Base-by-base conservation (phyloP, 2,329 filamentous ascomycete species). In the Sarocladium brachiariae region DNA sequence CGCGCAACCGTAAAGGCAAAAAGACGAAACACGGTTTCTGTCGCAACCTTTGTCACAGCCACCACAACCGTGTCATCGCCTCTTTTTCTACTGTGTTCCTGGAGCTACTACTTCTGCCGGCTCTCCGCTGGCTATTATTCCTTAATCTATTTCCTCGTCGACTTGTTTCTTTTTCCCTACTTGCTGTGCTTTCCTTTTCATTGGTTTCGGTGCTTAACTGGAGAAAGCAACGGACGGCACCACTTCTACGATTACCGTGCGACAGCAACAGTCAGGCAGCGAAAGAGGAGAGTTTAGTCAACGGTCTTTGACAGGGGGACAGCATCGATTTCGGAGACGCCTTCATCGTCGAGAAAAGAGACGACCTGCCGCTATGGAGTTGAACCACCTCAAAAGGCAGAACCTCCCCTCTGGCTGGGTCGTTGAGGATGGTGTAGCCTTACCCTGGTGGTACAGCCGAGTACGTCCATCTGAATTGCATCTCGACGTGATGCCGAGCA, bases 361-460 rank as follows among this genome's bases (percentile, higher is more conserved):
- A 25, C 3, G n/a, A 14, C 23, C 2, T 30, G 23, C 10, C n/a
- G 16, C 27, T 11, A 50, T 50, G 48, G 48, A 19, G 10, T 43
- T 38, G 10, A 27, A 11, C 11, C 19, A 25, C 27, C n/a, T 51
- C 21, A 38, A 47, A 31, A 51, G 50, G 18, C 39, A 51, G 39
- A 52, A 58, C 31, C 38, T 62, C 30, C 59, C 59, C 8, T 47
- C 54, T 13, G 60, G 60, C 47, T 62, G 57, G 57, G 57, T 62
- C 11, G 52, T 57, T 3, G 58, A 61, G 50, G 54, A 58, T 57
- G 35, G 56, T 51, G 30, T 56, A 57, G 30, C 30, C 13, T 24
- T 25, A 14, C 58, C 59, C 11, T 62, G 59, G 55, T 61, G 58
- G 59, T 61, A 61, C 49, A 60, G 58, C 23, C 50, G 49, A 27